Evolutionary conservation across 495 filamentous ascomycete species (phyloP), one percentile per base, ranked within the genome.

Genomic region (Penicillium tannophilum): DNA sequence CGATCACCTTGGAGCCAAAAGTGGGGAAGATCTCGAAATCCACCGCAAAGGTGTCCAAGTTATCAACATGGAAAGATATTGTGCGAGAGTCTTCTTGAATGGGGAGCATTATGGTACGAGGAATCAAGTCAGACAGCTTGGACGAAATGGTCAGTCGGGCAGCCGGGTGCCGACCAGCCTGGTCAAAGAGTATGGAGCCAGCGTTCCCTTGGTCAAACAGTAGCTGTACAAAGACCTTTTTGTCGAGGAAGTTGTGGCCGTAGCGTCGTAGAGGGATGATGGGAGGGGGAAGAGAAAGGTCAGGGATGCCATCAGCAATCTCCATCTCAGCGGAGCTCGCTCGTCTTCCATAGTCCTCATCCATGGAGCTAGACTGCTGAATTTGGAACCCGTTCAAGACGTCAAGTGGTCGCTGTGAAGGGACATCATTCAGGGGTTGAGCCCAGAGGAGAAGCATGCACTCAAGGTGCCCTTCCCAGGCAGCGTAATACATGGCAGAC

Each of bases 11-110:
- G 16, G 92, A 93, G 48, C 94, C 94, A 69, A 98, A 97, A 0
- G 95, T 96, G 10, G 94, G 94, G 72, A 93, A 98, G 48, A 98
- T 90, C 69, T 98, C 95, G 69, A 98, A 97, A 72, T 98, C 94
- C 63, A 98, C 89, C 31, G 91, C 84, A 71, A 98, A 98, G 1
- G 91, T 88, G 43, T 93, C 90, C 49, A 98, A 75, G 54, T 88
- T 92, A 72, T 98, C 95, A 59, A 97, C 89, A 63, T 98, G 93
- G 76, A 98, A 98, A 8, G 93, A 96, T 55, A 97, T 86, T 39
- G 90, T 82, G 52, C 90, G 88, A 50, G 89, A 91, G 71, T 98
- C 94, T 72, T 98, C 95, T 69, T 96, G 94, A 63, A 98, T 92
- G 3, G 94, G 94, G 30, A 98, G 84, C 71, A 97, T 86, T 47